A percentile compares a stretch with the other conserved stretches of the same genome.
phyloP scores from a whole-genome alignment of 2,329 filamentous ascomycete species.

The Trichoderma brevicompactum region DNA sequence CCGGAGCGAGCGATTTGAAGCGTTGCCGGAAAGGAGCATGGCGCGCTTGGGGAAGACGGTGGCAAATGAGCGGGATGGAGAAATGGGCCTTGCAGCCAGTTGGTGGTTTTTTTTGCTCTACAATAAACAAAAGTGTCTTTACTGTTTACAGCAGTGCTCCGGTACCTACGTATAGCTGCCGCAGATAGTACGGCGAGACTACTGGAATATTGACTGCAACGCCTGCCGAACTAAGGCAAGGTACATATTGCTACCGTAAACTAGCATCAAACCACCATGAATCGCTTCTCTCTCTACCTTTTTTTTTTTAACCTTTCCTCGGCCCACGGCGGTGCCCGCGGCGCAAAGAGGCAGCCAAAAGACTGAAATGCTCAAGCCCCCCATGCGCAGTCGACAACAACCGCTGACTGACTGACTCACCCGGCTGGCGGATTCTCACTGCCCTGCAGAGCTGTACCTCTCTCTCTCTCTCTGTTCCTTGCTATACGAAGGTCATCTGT shows the following conservation, averaged over 20 bases:
- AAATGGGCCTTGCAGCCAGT: neutral
- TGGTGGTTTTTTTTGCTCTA: neutral
- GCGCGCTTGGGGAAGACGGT: neutral
- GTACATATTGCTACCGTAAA: neutral
- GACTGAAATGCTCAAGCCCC: neutral
- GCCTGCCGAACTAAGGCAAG: neutral
- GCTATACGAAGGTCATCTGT: no score
- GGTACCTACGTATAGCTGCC: no score
- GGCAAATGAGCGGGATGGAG: neutral
- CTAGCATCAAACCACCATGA: neutral
- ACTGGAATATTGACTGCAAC: neutral
- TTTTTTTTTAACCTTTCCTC: neutral
- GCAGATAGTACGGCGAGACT: no score
- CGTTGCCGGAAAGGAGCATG: conserved; percentile 3
- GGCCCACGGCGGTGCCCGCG: neutral
- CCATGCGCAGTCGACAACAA: neutral
- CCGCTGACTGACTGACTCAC: no score
- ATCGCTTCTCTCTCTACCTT: neutral
- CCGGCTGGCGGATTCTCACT: no score
- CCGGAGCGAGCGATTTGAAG: conserved; percentile 6
- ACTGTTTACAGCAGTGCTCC: no score
- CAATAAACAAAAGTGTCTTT: no score
- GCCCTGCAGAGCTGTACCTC: no score
- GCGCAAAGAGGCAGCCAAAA: conserved; percentile 20
- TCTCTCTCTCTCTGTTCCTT: no score